Evolutionary conservation across 176 grass and related monocot genomes (phyloP), one percentile per base, ranked within the genome.

Genomic region (Oryza meyeriana): DNA sequence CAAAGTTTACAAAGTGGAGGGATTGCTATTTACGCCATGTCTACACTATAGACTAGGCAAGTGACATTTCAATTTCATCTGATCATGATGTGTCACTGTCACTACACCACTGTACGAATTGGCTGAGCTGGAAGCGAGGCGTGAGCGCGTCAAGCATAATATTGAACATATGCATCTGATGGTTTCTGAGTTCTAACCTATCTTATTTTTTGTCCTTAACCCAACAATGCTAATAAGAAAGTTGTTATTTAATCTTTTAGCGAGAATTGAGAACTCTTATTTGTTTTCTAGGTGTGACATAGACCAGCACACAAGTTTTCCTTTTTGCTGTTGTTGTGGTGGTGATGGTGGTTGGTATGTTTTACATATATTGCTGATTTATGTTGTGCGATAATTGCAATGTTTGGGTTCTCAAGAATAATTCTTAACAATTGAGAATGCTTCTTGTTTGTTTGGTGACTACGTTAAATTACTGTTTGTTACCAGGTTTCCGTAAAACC

Each of bases 91-190:
- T 79, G 42, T 57, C 47, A 47, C 4, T 30, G 8, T n/a, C 55
- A 8, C 48, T 55, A 76, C 79, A n/a, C n/a, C n/a, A n/a, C n/a
- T 39, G 40, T 78, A 98, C 90, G 95, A 98, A 85, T 71, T 98
- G 87, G 72, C 67, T 74, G 92, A 95, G 22, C 70, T 98, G 92
- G 92, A 93, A 58, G 85, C 76, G 36, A 94, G 88, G 76, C 92
- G 92, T 69, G 87, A 89, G 61, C 86, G 26, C 28, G 81, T 93
- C 48, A 98, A 74, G 78, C 88, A 91, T 83, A 98, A 95, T 83
- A 76, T 98, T 93, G 90, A 87, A 65, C 32, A 90, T 98, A 91
- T 68, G 89, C 87, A 33, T 64, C 58, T 48, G 34, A 7, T 48
- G 24, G 28, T 79, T 86, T 45, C 33, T 50, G 38, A 45, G n/a